A percentile compares a stretch with the other conserved stretches of the same genome.
These are phyloP conservation scores for Eucalyptus sp. DNA, from an alignment of 345 rosid genomes.

Conservation along the genomic window DNA sequence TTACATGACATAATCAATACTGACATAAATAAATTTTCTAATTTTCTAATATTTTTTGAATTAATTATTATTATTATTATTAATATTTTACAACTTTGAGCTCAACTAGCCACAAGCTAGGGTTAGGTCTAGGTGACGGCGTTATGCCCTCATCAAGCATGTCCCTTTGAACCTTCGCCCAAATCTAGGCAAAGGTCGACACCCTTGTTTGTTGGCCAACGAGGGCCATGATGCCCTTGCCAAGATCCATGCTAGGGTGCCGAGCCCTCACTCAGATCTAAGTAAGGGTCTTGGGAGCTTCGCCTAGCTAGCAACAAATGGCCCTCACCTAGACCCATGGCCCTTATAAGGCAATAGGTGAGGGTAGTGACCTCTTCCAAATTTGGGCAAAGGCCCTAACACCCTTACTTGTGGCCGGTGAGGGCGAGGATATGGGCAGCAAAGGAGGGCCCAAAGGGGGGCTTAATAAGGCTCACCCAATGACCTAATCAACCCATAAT, in stretches of 20 bases:
- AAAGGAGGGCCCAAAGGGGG: too few species aligned
- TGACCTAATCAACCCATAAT: too few species aligned
- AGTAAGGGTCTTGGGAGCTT: rapidly evolving
- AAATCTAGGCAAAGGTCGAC: rapidly evolving
- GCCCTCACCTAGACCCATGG: neutral
- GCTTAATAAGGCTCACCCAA: too few species aligned
- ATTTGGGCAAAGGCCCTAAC: neutral
- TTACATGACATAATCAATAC: rapidly evolving
- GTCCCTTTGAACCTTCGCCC: neutral
- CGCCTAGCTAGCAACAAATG: neutral
- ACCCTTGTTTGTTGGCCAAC: neutral
- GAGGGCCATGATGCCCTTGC: neutral
- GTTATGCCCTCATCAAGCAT: neutral
- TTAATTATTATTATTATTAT: too few species aligned
- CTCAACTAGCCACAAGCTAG: rapidly evolving
- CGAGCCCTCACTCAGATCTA: rapidly evolving
- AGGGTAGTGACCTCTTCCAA: neutral
- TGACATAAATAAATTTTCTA: too few species aligned
- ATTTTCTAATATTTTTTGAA: too few species aligned
- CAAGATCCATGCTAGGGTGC: too few species aligned
- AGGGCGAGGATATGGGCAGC: rapidly evolving
- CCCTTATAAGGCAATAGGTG: neutral
- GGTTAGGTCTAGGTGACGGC: rapidly evolving
- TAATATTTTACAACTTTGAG: too few species aligned
- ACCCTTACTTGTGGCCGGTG: neutral